These are phyloP conservation scores for Saccharomyces mikatae DNA, from an alignment of 805 yeast genomes.

Conservation along the genomic window DNA sequence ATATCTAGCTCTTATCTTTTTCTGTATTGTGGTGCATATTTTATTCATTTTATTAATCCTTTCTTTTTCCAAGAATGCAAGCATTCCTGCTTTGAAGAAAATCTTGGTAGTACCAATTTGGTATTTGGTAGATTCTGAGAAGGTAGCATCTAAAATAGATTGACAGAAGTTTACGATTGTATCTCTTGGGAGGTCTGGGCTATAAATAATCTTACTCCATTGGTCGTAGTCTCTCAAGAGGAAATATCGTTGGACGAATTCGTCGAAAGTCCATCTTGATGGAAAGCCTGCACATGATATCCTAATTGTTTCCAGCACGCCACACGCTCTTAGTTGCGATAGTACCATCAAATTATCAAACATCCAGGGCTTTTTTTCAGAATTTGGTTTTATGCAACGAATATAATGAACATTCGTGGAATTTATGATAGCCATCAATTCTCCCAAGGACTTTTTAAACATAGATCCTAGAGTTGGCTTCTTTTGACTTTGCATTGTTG, in stretches of 20 bases:
- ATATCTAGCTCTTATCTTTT: conserved; percentile 59
- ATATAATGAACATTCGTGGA: conserved; percentile 94
- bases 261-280: conserved; percentile 89
- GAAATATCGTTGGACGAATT: conserved; percentile 84
- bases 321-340: conserved; percentile 94
- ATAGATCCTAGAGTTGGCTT: conserved; percentile 94
- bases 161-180: conserved; percentile 55
- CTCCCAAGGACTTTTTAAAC: conserved; percentile 85
- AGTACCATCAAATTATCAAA: conserved; percentile 95
- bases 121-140: conserved; percentile 59
- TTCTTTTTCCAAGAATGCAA: conserved; percentile 81
- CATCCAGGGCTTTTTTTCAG: conserved; percentile 88
- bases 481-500: conserved; percentile 43
- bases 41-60: conserved; percentile 67
- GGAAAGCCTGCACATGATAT: conserved; percentile 98
- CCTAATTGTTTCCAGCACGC: conserved; percentile 92
- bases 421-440: conserved; percentile 84
- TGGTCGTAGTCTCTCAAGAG: conserved; percentile 63
- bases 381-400: conserved; percentile 96
- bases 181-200: conserved; percentile 41
- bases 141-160: conserved; percentile 53
- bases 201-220: conserved; percentile 50
- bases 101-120: conserved; percentile 91
- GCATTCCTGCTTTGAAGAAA: conserved; percentile 93
- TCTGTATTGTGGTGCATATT: conserved; percentile 80